Evolutionary conservation across 169 alveolate species (phyloP).

Genomic region (Plasmodium coatneyi): DNA sequence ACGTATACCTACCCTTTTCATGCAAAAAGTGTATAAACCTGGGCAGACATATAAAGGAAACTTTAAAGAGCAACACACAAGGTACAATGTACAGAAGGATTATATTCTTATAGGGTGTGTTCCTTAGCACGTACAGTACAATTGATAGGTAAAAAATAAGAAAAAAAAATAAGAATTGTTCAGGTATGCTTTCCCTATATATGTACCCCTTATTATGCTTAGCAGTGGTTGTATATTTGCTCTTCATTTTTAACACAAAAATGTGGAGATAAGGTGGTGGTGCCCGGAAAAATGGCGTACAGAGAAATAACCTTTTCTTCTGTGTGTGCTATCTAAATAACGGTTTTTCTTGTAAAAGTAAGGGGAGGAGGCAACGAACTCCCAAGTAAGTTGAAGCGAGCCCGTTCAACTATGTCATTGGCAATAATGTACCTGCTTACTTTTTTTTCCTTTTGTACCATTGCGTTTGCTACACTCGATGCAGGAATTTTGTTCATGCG

Average conservation of each 20-base stretch:
- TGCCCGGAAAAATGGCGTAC: not conserved
- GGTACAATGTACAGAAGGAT: constrained; percentile 43
- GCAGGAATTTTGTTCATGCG: not conserved
- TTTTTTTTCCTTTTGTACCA: not conserved
- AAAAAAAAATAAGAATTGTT: constrained; percentile 11
- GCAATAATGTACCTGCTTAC: not conserved
- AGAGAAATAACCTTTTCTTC: not conserved
- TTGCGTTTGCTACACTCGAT: not conserved
- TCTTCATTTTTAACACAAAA: constrained; percentile 34
- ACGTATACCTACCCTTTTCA: constrained; percentile 38
- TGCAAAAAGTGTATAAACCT: constrained; percentile 48
- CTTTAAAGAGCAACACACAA: constrained; percentile 55
- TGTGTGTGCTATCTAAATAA: no score
- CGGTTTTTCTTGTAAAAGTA: not conserved
- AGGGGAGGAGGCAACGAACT: not conserved
- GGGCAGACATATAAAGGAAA: constrained; percentile 54
- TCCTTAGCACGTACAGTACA: constrained; percentile 42
- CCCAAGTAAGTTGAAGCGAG: not conserved
- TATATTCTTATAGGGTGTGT: constrained; percentile 41
- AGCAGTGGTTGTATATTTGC: not conserved
- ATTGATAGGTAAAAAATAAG: constrained; percentile 45
- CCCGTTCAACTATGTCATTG: not conserved
- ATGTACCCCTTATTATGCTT: not conserved
- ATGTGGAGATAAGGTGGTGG: not conserved
- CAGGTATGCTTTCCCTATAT: constrained; percentile 53